Evolutionary conservation across 371 early-diverging fungal species (phyloP).

Genomic region (Dinochytrium kinnereticum): DNA sequence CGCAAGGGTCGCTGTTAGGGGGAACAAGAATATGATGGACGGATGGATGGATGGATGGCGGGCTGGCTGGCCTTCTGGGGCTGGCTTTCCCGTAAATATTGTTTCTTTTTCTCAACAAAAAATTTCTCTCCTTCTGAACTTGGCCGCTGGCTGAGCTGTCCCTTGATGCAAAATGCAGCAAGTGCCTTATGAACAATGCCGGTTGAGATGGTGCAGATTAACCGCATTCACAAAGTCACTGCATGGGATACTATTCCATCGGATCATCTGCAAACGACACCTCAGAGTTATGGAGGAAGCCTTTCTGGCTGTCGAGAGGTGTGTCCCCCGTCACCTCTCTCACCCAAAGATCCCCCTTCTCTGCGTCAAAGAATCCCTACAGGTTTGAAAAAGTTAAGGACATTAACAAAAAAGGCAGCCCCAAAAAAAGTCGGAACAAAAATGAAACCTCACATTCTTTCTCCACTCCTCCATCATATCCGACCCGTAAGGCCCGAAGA

Average conservation of each 20-base stretch:
- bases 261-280: constrained; percentile 7
- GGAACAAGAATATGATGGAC: no score
- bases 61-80: no score
- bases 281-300: constrained; percentile 26
- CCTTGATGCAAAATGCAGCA: no score
- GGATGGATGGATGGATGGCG: background rate
- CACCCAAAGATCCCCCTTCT: constrained; percentile 27
- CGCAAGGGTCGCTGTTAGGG: no score
- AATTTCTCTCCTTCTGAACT: no score
- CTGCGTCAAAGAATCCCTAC: constrained; percentile 12
- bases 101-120: no score
- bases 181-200: no score
- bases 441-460: constrained; percentile 21
- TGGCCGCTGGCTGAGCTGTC: no score
- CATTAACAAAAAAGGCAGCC: background rate
- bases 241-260: no score
- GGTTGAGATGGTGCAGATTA: no score
- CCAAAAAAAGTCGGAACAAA: background rate
- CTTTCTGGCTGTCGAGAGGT: constrained; percentile 30
- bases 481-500: constrained; percentile 35
- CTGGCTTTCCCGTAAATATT: no score
- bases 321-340: constrained; percentile 35
- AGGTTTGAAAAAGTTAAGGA: background rate
- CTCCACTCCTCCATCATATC: constrained; percentile 39
- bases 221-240: no score